Base-by-base conservation (phyloP, 495 filamentous ascomycete species). In the Letharia columbiana region DNA sequence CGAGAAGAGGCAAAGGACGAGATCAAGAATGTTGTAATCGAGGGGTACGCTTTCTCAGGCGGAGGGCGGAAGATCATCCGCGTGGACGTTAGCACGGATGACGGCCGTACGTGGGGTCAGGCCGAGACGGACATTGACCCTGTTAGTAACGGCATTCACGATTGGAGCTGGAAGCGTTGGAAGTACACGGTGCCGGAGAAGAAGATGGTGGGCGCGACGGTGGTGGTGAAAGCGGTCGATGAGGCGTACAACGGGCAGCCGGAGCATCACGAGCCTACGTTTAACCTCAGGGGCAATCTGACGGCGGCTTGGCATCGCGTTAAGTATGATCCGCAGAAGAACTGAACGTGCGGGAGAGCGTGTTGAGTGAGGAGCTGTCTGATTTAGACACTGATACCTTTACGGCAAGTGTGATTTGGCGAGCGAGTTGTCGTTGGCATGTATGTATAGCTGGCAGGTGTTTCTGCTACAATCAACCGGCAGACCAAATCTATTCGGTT, bases 241-340 rank as follows among this genome's bases (percentile, higher is more conserved):
- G 81, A 84, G 63, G 77, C 80, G 45, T 83, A 84, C 67, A 84
- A 85, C 65, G 77, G 80, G 3, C 83, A 85, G 69, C 82, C 83
- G 50, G 79, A 82, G 68, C 76, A 67, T 52, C 79, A 83, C 63
- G 73, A 73, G 64, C 73, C 75, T 42, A 82, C 82, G 37, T 85
- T 80, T 66, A 85, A 85, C 60, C 75, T 81, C 31, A 72, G 83
- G 12, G 83, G 83, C 0, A 84, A 85, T 65, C 71, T 84, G 42
- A 81, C 82, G 4, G 79, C 76, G 20, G 82, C 81, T 8, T 85
- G 83, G 83, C 81, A 85, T 63, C 77, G 81, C 12, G 67, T 69
- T 6, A 57, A 35, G 10, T 59, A 62, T 54, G 45, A 49, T n/a
- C 45, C 45, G 45, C 45, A 9, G 45, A 6, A 49, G 45, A 49